Evolutionary conservation across 2,329 filamentous ascomycete genomes (phyloP).

Genomic region (Achaetomium macrosporum): DNA sequence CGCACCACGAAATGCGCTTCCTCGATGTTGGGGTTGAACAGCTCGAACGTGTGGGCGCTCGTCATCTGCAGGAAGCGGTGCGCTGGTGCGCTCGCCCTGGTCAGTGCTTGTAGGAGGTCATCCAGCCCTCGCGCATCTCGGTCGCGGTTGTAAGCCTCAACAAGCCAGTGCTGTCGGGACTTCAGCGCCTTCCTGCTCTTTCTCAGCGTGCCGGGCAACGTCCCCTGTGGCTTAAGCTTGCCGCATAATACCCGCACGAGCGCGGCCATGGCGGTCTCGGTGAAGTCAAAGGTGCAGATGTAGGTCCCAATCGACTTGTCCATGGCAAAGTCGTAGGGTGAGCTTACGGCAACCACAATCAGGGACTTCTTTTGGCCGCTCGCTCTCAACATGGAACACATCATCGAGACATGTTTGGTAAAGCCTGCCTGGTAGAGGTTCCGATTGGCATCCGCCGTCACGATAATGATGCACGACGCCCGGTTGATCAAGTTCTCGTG

Average conservation of each 20-base stretch:
- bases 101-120: slow-evolving; percentile 64
- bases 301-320: slow-evolving; percentile 88
- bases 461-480: slow-evolving; percentile 79
- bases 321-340: slow-evolving; percentile 93
- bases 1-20: slow-evolving; percentile 88
- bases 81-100: slow-evolving; percentile 60
- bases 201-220: slow-evolving; percentile 66
- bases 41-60: slow-evolving; percentile 67
- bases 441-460: slow-evolving; percentile 89
- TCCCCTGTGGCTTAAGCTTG: slow-evolving; percentile 56
- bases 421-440: slow-evolving; percentile 93
- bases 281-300: slow-evolving; percentile 94
- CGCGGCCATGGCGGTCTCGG: slow-evolving; percentile 81
- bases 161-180: slow-evolving; percentile 90
- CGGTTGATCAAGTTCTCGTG: slow-evolving; percentile 90
- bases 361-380: slow-evolving; percentile 80
- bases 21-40: slow-evolving; percentile 63
- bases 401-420: slow-evolving; percentile 93
- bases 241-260: slow-evolving; percentile 80
- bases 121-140: slow-evolving; percentile 70
- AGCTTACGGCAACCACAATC: slow-evolving; percentile 88
- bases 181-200: slow-evolving; percentile 84
- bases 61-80: slow-evolving; percentile 65
- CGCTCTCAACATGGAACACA: slow-evolving; percentile 76
- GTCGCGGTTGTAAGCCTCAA: slow-evolving; percentile 78